Percentiles rank a stretch among this genome's conserved stretches.
phyloP scores from a whole-genome alignment of 2,329 filamentous ascomycete species.

The Cytospora paraplurivora region DNA sequence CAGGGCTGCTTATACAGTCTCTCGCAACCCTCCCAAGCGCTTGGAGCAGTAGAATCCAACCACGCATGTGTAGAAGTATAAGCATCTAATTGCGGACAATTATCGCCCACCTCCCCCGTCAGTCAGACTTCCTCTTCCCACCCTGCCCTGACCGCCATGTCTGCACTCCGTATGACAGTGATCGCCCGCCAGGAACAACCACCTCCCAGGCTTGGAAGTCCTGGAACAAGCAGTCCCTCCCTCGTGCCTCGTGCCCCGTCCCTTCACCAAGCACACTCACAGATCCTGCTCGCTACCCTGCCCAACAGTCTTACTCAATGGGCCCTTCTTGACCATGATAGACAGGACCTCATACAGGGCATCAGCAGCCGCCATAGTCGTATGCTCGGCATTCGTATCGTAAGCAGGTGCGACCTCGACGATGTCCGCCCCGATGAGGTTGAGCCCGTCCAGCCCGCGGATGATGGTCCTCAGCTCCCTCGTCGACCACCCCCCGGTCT shows the following conservation, averaged over 20 bases:
- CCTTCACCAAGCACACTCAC: conserved; percentile 4
- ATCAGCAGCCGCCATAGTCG: conserved; percentile 73
- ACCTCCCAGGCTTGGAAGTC: not conserved
- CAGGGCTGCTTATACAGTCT: too few species aligned
- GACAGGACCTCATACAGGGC: conserved; percentile 78
- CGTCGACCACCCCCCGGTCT: conserved; percentile 76
- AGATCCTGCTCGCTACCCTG: conserved; percentile 27
- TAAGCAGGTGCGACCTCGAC: conserved; percentile 75
- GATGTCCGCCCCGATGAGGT: conserved; percentile 70
- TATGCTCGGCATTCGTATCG: conserved; percentile 71
- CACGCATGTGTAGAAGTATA: too few species aligned
- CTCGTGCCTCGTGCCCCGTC: too few species aligned
- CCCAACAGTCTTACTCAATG: conserved; percentile 38
- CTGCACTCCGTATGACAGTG: too few species aligned
- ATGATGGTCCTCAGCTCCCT: conserved; percentile 73
- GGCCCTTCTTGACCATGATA: conserved; percentile 79
- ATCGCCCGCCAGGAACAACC: not conserved
- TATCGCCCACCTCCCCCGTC: not conserved
- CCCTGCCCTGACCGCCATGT: not conserved
- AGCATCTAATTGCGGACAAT: not conserved
- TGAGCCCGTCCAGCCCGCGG: conserved; percentile 67
- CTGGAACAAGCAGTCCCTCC: not conserved
- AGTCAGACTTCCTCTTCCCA: not conserved
- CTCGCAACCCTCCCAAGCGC: too few species aligned
- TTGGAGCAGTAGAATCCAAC: too few species aligned